Percentiles rank a stretch among this genome's conserved stretches.
Evolutionary conservation across 2,329 filamentous ascomycete species (phyloP).

Genomic region (Pyrenochaeta sp.): DNA sequence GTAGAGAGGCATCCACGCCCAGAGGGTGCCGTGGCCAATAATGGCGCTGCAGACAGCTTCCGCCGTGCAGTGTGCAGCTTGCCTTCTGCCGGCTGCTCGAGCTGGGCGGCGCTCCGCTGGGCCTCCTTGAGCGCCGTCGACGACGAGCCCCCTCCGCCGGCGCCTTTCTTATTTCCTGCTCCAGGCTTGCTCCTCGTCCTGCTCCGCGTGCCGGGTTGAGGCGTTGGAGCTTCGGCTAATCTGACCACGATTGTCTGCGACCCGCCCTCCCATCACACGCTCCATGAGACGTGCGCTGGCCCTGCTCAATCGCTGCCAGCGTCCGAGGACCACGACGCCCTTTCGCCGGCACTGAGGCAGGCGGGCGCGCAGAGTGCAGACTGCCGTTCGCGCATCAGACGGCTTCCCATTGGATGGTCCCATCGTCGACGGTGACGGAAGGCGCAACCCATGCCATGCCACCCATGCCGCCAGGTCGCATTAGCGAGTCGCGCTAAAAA

Average conservation of each 20-base stretch:
- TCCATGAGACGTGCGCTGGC: slow-evolving; percentile 1
- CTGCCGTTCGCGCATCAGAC: too few species aligned
- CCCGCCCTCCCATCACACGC: not conserved
- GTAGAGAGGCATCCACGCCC: slow-evolving; percentile 22
- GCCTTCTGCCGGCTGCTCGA: slow-evolving; percentile 10
- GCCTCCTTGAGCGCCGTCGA: not conserved
- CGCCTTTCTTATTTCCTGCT: slow-evolving; percentile 13
- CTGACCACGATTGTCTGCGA: slow-evolving; percentile 9
- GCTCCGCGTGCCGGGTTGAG: slow-evolving; percentile 22
- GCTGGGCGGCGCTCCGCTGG: slow-evolving; percentile 15
- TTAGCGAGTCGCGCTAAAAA: slow-evolving; percentile 21
- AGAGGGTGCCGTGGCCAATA: slow-evolving; percentile 19
- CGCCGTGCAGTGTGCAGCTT: slow-evolving; percentile 16
- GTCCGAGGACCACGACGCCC: too few species aligned
- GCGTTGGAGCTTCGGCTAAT: slow-evolving; percentile 25
- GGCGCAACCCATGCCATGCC: slow-evolving; percentile 33
- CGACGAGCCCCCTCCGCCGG: too few species aligned
- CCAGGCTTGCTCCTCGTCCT: slow-evolving; percentile 9
- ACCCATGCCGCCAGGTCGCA: slow-evolving; percentile 16
- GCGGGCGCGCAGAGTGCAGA: too few species aligned
- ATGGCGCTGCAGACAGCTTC: slow-evolving; percentile 13
- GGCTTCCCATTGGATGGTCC: slow-evolving; percentile 26
- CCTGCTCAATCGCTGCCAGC: slow-evolving; percentile 4
- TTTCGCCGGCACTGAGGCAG: too few species aligned
- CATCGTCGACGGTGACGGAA: slow-evolving; percentile 28